These are phyloP conservation scores for Hymenoscyphus repandus DNA, from an alignment of 2,329 filamentous ascomycete species.

Conservation along the genomic window DNA sequence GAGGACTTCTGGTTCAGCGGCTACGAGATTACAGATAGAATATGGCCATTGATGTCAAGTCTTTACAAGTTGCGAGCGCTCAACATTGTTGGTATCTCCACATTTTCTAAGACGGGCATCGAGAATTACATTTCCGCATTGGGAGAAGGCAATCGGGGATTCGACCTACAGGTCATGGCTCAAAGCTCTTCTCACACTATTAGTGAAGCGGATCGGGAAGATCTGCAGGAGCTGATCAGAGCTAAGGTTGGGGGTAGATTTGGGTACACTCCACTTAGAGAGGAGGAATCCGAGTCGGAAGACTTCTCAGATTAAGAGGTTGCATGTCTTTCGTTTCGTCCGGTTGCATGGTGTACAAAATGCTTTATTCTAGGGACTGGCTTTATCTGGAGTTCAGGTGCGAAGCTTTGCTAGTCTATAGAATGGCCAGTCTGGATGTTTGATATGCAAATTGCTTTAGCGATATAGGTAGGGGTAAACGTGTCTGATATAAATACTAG, in stretches of 20 bases:
- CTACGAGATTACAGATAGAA: slow-evolving; percentile 44
- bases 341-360: not conserved
- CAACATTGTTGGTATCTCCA: slow-evolving; percentile 47
- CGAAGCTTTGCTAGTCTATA: not conserved
- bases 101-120: slow-evolving; percentile 48
- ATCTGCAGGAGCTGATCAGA: slow-evolving; percentile 26
- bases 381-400: not conserved
- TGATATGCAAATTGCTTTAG: not conserved
- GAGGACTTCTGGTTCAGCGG: slow-evolving; percentile 54
- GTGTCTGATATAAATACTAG: not conserved
- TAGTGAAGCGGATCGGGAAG: slow-evolving; percentile 21
- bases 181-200: slow-evolving; percentile 28
- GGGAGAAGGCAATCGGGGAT: slow-evolving; percentile 29
- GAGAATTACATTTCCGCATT: slow-evolving; percentile 37
- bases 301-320: slow-evolving; percentile 26
- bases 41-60: slow-evolving; percentile 39
- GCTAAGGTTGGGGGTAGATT: slow-evolving; percentile 32
- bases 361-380: too few relatives aligned
- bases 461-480: not conserved
- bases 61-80: slow-evolving; percentile 38
- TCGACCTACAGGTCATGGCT: slow-evolving; percentile 30
- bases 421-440: not conserved
- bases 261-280: slow-evolving; percentile 30
- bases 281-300: slow-evolving; percentile 26
- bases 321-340: too few relatives aligned